phyloP scores from a whole-genome alignment of 1,284 basidiomycete genomes.

The Melampsora allii-populina region DNA sequence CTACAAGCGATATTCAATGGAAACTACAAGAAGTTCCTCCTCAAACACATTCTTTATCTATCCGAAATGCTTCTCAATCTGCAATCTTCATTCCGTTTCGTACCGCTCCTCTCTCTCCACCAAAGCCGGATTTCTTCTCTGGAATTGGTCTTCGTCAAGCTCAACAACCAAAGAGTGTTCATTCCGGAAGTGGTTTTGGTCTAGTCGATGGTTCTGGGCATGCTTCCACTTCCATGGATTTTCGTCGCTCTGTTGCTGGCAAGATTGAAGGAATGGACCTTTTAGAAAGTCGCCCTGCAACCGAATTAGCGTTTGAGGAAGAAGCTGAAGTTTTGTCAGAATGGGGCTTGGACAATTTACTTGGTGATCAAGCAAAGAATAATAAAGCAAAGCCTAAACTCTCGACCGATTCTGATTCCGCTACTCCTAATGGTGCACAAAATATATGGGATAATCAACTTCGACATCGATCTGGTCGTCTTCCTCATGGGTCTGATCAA shows the following conservation, averaged over 20 bases:
- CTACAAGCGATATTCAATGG: constrained; percentile 12
- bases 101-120: constrained; percentile 1
- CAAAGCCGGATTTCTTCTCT: constrained; percentile 36
- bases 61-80: constrained; percentile 25
- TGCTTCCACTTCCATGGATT: background rate
- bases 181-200: constrained; percentile 32
- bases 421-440: background rate
- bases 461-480: background rate
- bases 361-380: constrained; percentile 1
- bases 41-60: background rate
- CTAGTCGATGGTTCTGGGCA: constrained; percentile 13
- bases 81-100: constrained; percentile 42
- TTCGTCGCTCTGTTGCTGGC: background rate
- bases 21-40: constrained; percentile 14
- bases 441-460: background rate
- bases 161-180: background rate
- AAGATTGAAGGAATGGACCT: constrained; percentile 2
- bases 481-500: background rate
- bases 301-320: background rate
- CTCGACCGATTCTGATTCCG: background rate
- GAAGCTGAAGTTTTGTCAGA: constrained; percentile 20
- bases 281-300: constrained; percentile 5
- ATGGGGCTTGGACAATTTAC: constrained; percentile 37
- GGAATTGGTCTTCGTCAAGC: constrained; percentile 15
- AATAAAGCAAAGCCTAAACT: background rate